Evolutionary conservation across 768 basidiomycete species (phyloP).

Genomic region (Candolleomyces efflorescens): DNA sequence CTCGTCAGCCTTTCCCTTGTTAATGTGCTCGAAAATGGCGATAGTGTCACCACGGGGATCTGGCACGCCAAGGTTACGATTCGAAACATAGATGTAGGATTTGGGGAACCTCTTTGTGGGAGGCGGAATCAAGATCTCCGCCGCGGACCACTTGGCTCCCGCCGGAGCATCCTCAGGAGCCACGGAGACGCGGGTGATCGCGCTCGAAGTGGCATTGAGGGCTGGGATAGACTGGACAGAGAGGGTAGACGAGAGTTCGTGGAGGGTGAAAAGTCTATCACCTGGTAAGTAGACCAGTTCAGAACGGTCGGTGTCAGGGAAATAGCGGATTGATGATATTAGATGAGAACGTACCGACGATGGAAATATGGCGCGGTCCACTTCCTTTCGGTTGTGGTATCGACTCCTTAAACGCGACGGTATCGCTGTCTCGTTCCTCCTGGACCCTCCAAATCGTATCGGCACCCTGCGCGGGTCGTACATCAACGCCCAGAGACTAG

Average conservation of each 20-base stretch:
- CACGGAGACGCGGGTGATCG: slow-evolving; percentile 48
- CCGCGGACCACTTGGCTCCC: slow-evolving; percentile 44
- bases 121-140: slow-evolving; percentile 58
- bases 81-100: slow-evolving; percentile 64
- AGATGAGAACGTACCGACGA: slow-evolving; percentile 22
- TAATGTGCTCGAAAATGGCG: slow-evolving; percentile 43
- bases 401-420: slow-evolving; percentile 46
- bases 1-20: slow-evolving; percentile 13
- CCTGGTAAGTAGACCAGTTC: slow-evolving; percentile 24
- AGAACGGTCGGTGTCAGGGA: background rate
- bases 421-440: slow-evolving; percentile 38
- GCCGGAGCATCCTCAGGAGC: slow-evolving; percentile 33
- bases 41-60: slow-evolving; percentile 50
- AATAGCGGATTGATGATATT: slow-evolving; percentile 18
- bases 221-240: slow-evolving; percentile 56
- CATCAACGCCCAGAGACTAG: background rate
- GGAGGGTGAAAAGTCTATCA: slow-evolving; percentile 45
- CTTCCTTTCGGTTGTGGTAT: slow-evolving; percentile 62
- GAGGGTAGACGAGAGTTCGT: slow-evolving; percentile 56
- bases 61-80: slow-evolving; percentile 49
- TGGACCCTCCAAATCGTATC: slow-evolving; percentile 68
- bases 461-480: slow-evolving; percentile 39
- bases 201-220: slow-evolving; percentile 44
- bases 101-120: slow-evolving; percentile 42
- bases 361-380: slow-evolving; percentile 48